Conservation (phyloP, 805 yeast species). For the Candida koratica region DNA sequence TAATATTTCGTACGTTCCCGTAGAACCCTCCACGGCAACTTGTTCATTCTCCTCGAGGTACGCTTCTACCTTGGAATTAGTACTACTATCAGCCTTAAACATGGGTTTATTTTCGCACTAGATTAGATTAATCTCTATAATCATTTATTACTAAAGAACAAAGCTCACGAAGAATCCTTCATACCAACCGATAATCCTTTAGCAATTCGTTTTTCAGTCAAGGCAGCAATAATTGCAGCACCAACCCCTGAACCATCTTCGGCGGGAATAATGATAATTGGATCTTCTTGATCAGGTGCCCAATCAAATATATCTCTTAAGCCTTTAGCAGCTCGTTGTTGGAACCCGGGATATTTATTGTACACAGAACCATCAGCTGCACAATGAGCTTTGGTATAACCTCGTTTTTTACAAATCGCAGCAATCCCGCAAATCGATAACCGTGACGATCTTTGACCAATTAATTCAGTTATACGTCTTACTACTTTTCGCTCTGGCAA, state of each 20-base stretch:
- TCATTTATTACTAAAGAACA: no score
- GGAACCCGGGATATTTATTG: slow-evolving; percentile 90
- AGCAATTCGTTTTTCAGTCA: slow-evolving; percentile 74
- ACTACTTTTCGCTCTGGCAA: slow-evolving; percentile 75
- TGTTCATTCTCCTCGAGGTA: slow-evolving; percentile 1
- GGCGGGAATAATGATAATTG: slow-evolving; percentile 83
- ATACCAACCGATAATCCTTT: slow-evolving; percentile 66
- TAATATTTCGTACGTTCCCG: slow-evolving; percentile 20
- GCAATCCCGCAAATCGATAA: slow-evolving; percentile 93
- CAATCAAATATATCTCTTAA: slow-evolving; percentile 87
- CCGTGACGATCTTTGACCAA: slow-evolving; percentile 91
- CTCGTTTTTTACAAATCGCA: slow-evolving; percentile 86
- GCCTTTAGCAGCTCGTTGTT: slow-evolving; percentile 82
- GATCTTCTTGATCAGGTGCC: slow-evolving; percentile 58
- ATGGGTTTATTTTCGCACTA: no score
- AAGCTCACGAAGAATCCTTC: slow-evolving; percentile 5
- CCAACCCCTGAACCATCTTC: slow-evolving; percentile 99
- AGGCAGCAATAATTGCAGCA: slow-evolving; percentile 96
- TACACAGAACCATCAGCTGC: slow-evolving; percentile 98
- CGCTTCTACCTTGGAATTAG: slow-evolving; percentile 7
- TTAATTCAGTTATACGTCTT: slow-evolving; percentile 76
- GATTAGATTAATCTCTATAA: no score
- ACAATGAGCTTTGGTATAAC: slow-evolving; percentile 70
- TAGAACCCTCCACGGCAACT: slow-evolving; percentile 11
- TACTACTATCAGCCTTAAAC: no score